phyloP scores from a whole-genome alignment of 2,329 filamentous ascomycete genomes.

The Aspergillus sp. region DNA sequence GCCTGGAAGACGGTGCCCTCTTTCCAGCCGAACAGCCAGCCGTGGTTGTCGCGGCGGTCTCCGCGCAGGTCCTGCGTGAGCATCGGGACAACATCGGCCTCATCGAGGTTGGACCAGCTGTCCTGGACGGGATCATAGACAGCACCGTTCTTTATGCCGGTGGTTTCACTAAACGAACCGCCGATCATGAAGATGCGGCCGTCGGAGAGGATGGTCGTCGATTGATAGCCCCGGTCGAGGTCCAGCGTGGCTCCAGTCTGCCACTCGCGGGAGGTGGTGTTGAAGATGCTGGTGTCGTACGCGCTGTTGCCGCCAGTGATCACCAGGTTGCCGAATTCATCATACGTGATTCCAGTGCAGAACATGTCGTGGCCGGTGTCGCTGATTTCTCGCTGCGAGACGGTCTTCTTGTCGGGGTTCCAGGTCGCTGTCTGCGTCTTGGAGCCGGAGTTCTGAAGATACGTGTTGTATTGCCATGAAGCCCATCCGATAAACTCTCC shows the following conservation, averaged over 20 bases:
- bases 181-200: constrained; percentile 60
- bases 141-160: constrained; percentile 55
- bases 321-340: constrained; percentile 37
- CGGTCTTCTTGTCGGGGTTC: constrained; percentile 34
- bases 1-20: constrained; percentile 48
- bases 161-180: constrained; percentile 53
- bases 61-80: constrained; percentile 53
- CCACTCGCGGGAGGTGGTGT: constrained; percentile 39
- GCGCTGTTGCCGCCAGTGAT: constrained; percentile 56
- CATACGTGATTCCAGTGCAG: constrained; percentile 26
- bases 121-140: constrained; percentile 49
- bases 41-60: constrained; percentile 31
- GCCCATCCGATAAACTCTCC: constrained; percentile 12
- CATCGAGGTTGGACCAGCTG: constrained; percentile 48
- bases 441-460: constrained; percentile 15
- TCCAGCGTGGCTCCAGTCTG: constrained; percentile 44
- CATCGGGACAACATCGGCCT: constrained; percentile 49
- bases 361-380: constrained; percentile 33
- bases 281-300: constrained; percentile 50
- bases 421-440: constrained; percentile 19
- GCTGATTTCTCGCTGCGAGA: constrained; percentile 16
- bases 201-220: constrained; percentile 51
- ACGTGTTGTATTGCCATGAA: constrained; percentile 18
- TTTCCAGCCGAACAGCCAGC: constrained; percentile 20
- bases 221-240: constrained; percentile 54